Conservation (phyloP, 2,329 filamentous ascomycete species). For the Nemania serpens region DNA sequence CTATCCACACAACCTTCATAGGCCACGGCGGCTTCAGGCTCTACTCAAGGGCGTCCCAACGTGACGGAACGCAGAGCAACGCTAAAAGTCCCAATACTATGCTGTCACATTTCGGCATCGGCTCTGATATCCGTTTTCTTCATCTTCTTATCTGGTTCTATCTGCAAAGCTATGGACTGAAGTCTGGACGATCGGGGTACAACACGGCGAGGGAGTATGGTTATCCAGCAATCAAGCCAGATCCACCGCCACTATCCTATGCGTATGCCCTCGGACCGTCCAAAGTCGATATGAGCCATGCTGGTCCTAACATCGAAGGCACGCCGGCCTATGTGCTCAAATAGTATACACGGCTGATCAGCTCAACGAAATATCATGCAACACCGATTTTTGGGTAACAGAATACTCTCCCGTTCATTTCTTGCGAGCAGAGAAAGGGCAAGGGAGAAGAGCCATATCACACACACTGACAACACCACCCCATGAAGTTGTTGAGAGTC, state of each 20-base stretch:
- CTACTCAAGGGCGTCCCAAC: neutral
- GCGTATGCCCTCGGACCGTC: constrained; percentile 29
- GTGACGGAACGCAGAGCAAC: neutral
- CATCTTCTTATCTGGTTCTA: constrained; percentile 13
- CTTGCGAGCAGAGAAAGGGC: constrained; percentile 15
- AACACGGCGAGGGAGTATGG: constrained; percentile 33
- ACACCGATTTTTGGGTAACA: constrained; percentile 15
- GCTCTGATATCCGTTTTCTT: constrained; percentile 1
- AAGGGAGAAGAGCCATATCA: constrained; percentile 11
- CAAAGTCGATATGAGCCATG: constrained; percentile 22
- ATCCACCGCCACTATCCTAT: constrained; percentile 36
- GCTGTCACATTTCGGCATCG: neutral
- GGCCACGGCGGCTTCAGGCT: neutral
- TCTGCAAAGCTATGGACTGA: constrained; percentile 26
- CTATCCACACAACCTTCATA: too few species aligned
- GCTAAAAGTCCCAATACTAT: neutral
- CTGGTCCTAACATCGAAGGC: constrained; percentile 18
- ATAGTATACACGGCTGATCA: constrained; percentile 17
- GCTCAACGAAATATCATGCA: constrained; percentile 11
- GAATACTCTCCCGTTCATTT: constrained; percentile 11
- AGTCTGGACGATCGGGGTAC: constrained; percentile 30
- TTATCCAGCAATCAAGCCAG: constrained; percentile 33
- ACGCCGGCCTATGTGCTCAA: constrained; percentile 18
- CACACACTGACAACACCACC: neutral
- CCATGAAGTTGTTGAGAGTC: neutral